Percentiles rank a stretch among this genome's conserved stretches.
Conservation (phyloP, 331 rosid genomes). For the Quercus lobata region DNA sequence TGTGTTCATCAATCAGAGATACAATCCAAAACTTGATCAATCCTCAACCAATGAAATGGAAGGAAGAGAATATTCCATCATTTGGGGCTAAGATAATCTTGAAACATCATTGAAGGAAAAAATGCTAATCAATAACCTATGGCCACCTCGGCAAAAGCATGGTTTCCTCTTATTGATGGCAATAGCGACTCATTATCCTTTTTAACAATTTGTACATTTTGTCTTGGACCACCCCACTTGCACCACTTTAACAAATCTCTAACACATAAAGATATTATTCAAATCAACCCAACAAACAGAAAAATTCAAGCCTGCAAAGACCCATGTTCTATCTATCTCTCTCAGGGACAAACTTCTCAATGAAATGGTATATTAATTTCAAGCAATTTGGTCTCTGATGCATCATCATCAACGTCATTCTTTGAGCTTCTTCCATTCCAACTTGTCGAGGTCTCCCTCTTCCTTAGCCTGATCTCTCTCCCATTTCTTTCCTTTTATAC, state of each 20-base stretch:
- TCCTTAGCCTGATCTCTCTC: constrained; percentile 18
- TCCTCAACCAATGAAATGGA: not conserved
- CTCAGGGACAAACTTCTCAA: not conserved
- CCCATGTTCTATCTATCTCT: constrained; percentile 11
- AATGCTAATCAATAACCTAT: not conserved
- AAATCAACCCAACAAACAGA: constrained; percentile 1
- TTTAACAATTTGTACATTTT: not conserved
- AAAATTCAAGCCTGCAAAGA: constrained; percentile 14
- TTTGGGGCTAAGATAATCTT: not conserved
- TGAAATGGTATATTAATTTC: not conserved
- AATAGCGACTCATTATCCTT: not conserved
- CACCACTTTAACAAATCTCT: not conserved
- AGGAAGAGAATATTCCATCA: not conserved
- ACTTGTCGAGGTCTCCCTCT: constrained; percentile 4
- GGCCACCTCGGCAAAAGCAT: not conserved
- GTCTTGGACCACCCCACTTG: constrained; percentile 24
- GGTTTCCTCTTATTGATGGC: not conserved
- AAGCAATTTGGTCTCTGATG: not conserved
- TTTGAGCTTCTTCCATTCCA: not conserved
- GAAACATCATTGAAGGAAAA: not conserved
- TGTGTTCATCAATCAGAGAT: not conserved
- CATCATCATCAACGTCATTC: not conserved
- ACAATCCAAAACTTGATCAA: not conserved
- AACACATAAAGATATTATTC: not conserved
- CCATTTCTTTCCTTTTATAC: not conserved